Evolutionary conservation across 305 asterid species (phyloP).

Genomic region (Rubia occidens): DNA sequence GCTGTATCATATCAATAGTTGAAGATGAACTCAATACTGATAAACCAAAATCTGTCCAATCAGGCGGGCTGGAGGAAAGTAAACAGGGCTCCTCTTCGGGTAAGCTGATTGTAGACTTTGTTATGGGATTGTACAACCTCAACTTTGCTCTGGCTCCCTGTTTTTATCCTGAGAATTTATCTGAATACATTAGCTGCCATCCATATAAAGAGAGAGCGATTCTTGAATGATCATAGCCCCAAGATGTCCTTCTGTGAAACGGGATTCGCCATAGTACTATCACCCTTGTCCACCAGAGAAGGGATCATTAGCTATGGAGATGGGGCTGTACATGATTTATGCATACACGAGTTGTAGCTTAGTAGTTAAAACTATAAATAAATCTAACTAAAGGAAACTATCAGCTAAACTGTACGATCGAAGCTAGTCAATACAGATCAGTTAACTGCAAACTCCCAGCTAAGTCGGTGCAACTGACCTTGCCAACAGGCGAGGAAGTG

Average conservation of each 20-base stretch:
- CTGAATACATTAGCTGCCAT: conserved; percentile 1
- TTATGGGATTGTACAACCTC: neutral
- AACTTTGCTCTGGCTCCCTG: neutral
- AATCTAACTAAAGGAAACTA: neutral
- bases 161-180: neutral
- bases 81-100: neutral
- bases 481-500: neutral
- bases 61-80: neutral
- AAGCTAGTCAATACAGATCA: neutral
- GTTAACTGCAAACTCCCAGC: neutral
- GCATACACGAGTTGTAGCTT: neutral
- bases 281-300: neutral
- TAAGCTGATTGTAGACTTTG: neutral
- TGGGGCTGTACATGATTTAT: neutral
- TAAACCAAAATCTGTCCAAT: neutral
- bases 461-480: neutral
- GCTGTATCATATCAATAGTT: neutral
- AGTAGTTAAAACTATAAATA: neutral
- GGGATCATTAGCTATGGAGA: conserved; percentile 2
- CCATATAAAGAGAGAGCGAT: neutral
- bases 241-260: neutral
- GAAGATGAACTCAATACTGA: neutral
- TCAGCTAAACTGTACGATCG: neutral
- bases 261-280: neutral
- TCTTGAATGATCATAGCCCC: neutral